Evolutionary conservation across 202 grass and related monocot species (phyloP).

Genomic region (Elaeis oleifera): DNA sequence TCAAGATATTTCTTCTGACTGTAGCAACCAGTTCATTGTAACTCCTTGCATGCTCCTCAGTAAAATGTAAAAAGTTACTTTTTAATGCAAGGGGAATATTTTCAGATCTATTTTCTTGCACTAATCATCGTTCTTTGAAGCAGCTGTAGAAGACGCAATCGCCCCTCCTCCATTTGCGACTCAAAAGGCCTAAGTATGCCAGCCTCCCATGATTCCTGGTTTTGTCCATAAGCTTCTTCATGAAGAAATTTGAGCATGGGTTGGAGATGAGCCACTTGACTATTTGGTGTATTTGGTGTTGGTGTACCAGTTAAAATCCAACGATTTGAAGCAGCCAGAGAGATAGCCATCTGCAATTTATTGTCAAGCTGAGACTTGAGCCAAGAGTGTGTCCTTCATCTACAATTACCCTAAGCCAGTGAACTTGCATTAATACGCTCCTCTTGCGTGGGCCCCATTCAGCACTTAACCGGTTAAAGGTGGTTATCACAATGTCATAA

Average conservation of each 20-base stretch:
- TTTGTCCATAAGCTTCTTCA: slow-evolving; percentile 77
- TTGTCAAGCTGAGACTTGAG: slow-evolving; percentile 76
- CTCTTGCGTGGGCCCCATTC: slow-evolving; percentile 83
- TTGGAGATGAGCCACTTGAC: slow-evolving; percentile 88
- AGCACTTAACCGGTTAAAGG: slow-evolving; percentile 84
- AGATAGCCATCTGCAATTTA: slow-evolving; percentile 91
- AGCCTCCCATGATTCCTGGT: slow-evolving; percentile 72
- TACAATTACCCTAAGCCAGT: slow-evolving; percentile 87
- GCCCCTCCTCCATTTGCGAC: slow-evolving; percentile 67
- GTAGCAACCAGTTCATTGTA: slow-evolving; percentile 93
- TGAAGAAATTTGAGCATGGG: slow-evolving; percentile 98
- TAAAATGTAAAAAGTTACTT: slow-evolving; percentile 73
- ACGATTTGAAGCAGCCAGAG: slow-evolving; percentile 80
- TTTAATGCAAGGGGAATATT: slow-evolving; percentile 92
- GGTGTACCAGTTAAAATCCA: slow-evolving; percentile 99
- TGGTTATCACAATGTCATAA: slow-evolving; percentile 90
- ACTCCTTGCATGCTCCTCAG: slow-evolving; percentile 68
- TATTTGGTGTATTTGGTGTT: slow-evolving; percentile 88
- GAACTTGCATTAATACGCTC: slow-evolving; percentile 81
- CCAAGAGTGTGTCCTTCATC: slow-evolving; percentile 98
- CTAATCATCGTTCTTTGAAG: slow-evolving; percentile 92
- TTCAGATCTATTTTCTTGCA: slow-evolving; percentile 80
- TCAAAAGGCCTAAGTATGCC: slow-evolving; percentile 86
- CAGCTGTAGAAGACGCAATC: slow-evolving; percentile 51
- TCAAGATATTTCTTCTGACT: slow-evolving; percentile 88